phyloP scores from a whole-genome alignment of 306 rosid species.

The Inga oerstediana region DNA sequence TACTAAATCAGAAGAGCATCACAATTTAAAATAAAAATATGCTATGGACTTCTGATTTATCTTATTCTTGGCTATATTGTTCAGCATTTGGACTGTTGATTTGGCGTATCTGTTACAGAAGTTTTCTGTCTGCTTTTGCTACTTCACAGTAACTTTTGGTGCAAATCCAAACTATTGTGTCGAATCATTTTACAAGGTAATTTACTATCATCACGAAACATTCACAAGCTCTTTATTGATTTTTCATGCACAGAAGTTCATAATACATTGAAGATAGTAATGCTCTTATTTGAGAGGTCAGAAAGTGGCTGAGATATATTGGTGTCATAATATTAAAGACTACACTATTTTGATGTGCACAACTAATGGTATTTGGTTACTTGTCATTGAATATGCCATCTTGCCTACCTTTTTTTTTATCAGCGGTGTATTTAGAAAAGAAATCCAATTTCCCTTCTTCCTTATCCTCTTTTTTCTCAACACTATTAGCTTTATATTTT shows the following conservation, averaged over 20 bases:
- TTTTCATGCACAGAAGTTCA: background rate
- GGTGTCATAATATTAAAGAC: slow-evolving; percentile 9
- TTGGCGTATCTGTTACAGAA: slow-evolving; percentile 83
- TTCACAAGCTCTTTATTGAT: slow-evolving; percentile 1
- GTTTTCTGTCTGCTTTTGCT: slow-evolving; percentile 74
- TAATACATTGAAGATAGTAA: slow-evolving; percentile 17
- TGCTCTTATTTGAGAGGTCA: slow-evolving; percentile 5
- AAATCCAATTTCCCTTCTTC: background rate
- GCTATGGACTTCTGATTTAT: slow-evolving; percentile 25
- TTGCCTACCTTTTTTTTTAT: background rate
- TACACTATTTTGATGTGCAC: slow-evolving; percentile 8
- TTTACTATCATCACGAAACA: slow-evolving; percentile 13
- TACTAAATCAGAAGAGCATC: slow-evolving; percentile 9
- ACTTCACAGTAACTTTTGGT: slow-evolving; percentile 89
- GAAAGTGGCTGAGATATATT: slow-evolving; percentile 24
- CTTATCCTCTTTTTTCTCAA: background rate
- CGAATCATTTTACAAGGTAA: slow-evolving; percentile 95
- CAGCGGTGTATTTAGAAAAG: background rate
- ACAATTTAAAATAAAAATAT: slow-evolving; percentile 23
- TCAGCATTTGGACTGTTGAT: slow-evolving; percentile 98
- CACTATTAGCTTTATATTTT: background rate
- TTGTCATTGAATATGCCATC: background rate
- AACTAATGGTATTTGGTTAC: slow-evolving; percentile 25
- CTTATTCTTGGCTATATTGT: slow-evolving; percentile 36
- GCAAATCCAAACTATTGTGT: slow-evolving; percentile 89